Conservation (phyloP, 495 filamentous ascomycete species). For the Penicillium argentinense region DNA sequence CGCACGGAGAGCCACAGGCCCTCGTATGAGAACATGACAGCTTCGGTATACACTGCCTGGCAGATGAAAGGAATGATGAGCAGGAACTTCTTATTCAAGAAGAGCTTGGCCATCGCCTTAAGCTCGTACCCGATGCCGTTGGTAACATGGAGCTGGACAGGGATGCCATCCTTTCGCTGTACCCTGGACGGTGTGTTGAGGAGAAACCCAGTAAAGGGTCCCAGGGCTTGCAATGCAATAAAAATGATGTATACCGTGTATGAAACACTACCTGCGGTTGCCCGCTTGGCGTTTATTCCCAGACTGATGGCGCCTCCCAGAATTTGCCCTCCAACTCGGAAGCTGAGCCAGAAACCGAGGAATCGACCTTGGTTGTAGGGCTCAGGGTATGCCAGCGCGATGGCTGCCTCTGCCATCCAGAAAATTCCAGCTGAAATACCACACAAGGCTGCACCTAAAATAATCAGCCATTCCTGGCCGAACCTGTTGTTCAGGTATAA, state of each 20-base stretch:
- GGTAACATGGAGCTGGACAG: slow-evolving; percentile 50
- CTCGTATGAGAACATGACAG: slow-evolving; percentile 63
- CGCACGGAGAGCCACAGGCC: slow-evolving; percentile 62
- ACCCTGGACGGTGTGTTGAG: slow-evolving; percentile 54
- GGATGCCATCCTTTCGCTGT: slow-evolving; percentile 54
- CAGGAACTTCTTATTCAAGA: slow-evolving; percentile 53
- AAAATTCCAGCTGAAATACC: slow-evolving; percentile 65
- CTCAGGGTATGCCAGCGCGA: slow-evolving; percentile 65
- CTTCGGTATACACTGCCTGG: slow-evolving; percentile 60
- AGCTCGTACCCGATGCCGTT: slow-evolving; percentile 51
- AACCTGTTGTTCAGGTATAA: slow-evolving; percentile 68
- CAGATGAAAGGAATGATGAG: slow-evolving; percentile 60
- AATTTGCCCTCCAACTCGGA: slow-evolving; percentile 60
- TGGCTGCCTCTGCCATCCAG: slow-evolving; percentile 66
- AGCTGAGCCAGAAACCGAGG: slow-evolving; percentile 63
- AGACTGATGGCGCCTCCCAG: slow-evolving; percentile 64
- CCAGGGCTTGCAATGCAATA: slow-evolving; percentile 59
- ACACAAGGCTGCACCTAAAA: slow-evolving; percentile 64
- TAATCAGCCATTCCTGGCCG: slow-evolving; percentile 59
- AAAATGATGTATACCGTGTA: slow-evolving; percentile 61
- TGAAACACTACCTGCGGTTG: slow-evolving; percentile 57
- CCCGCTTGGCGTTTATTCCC: slow-evolving; percentile 54
- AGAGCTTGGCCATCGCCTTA: slow-evolving; percentile 48
- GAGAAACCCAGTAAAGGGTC: slow-evolving; percentile 54
- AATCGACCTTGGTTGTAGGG: slow-evolving; percentile 59